Evolutionary conservation across 352 stramenopile species (phyloP).

Genomic region (Phytophthora podocarpi): DNA sequence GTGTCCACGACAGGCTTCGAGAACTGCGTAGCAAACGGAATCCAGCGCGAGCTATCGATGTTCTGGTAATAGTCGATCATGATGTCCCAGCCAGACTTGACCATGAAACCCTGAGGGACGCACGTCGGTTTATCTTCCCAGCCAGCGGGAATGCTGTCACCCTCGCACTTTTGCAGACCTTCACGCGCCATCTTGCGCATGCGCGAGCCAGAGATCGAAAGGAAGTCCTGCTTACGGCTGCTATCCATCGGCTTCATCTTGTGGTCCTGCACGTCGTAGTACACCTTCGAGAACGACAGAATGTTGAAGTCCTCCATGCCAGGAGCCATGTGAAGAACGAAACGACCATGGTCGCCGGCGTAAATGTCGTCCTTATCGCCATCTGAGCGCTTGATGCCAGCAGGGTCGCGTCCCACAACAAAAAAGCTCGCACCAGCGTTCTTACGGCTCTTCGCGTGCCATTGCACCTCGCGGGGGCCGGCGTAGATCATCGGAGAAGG

Average conservation of each 20-base stretch:
- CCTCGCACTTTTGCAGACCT: slow-evolving; percentile 91
- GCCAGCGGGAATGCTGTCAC: slow-evolving; percentile 64
- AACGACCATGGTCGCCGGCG: slow-evolving; percentile 96
- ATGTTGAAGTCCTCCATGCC: slow-evolving; percentile 96
- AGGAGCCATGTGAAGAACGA: slow-evolving; percentile 96
- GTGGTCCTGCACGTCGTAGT: slow-evolving; percentile 98
- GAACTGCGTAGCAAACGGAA: slow-evolving; percentile 82
- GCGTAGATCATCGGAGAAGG: slow-evolving; percentile 99
- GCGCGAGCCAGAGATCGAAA: slow-evolving; percentile 97
- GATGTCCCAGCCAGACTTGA: slow-evolving; percentile 97
- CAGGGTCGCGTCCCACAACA: slow-evolving; percentile 96
- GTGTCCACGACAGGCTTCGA: slow-evolving; percentile 50
- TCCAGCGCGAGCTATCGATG: slow-evolving; percentile 86
- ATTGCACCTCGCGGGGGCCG: slow-evolving; percentile 97
- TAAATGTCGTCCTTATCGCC: slow-evolving; percentile 96
- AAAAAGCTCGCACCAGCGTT: slow-evolving; percentile 98
- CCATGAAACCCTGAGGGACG: slow-evolving; percentile 98
- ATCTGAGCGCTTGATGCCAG: slow-evolving; percentile 97
- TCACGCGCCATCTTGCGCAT: slow-evolving; percentile 97
- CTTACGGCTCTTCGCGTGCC: slow-evolving; percentile 97
- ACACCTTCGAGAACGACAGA: slow-evolving; percentile 96
- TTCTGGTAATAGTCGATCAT: slow-evolving; percentile 99
- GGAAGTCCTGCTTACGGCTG: slow-evolving; percentile 94
- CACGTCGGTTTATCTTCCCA: slow-evolving; percentile 90
- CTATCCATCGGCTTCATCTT: slow-evolving; percentile 97